These are phyloP conservation scores for Fusarium sp. DNA, from an alignment of 2,329 filamentous ascomycete genomes.

Conservation along the genomic window DNA sequence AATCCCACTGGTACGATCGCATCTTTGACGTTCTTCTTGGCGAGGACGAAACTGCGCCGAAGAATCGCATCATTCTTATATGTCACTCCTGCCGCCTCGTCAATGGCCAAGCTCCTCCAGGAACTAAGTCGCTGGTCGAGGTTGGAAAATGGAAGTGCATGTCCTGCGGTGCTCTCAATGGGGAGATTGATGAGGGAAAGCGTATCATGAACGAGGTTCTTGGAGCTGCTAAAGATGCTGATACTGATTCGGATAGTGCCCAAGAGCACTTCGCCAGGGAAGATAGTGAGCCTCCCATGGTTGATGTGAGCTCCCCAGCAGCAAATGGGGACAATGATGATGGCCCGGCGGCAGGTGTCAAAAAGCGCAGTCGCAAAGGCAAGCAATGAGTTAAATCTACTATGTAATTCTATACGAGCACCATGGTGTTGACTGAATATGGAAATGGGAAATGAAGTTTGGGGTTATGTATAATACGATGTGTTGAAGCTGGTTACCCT, in stretches of 20 bases:
- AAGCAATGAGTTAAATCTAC: conserved; percentile 42
- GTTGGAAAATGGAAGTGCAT: conserved; percentile 90
- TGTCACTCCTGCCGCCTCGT: conserved; percentile 86
- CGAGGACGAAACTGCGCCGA: conserved; percentile 92
- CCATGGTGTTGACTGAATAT: conserved; percentile 8
- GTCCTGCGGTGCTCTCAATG: conserved; percentile 85
- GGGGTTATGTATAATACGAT: conserved; percentile 4
- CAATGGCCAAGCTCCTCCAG: conserved; percentile 95
- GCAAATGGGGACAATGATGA: conserved; percentile 37
- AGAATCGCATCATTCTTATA: conserved; percentile 90
- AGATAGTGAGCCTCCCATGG: conserved; percentile 6
- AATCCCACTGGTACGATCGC: conserved; percentile 90
- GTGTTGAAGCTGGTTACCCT: not conserved
- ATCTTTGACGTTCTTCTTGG: conserved; percentile 92
- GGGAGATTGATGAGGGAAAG: conserved; percentile 80
- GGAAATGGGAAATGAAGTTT: conserved; percentile 19
- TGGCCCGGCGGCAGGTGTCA: conserved; percentile 40
- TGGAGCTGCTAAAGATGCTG: conserved; percentile 42
- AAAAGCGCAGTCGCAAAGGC: conserved; percentile 45
- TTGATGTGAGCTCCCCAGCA: conserved; percentile 30
- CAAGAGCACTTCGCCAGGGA: conserved; percentile 12
- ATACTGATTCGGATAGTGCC: conserved; percentile 28
- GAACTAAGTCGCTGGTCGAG: conserved; percentile 80
- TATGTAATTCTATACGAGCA: conserved; percentile 29
- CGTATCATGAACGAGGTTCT: conserved; percentile 78